Conservation (phyloP, 257 asterid species). For the Handroanthus guayacan region DNA sequence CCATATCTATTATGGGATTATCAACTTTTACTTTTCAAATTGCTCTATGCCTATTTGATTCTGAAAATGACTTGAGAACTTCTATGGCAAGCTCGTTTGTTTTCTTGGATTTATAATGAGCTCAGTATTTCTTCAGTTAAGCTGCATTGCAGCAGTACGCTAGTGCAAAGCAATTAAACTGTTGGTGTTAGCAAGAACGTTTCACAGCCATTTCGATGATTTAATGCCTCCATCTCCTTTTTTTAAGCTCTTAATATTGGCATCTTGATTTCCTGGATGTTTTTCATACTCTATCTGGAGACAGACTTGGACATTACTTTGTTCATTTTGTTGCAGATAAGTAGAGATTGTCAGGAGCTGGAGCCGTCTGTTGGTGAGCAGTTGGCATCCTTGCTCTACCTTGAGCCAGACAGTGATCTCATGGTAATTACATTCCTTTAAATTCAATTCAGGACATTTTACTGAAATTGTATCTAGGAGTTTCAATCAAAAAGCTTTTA, state of each 20-base stretch:
- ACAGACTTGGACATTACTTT: constrained; percentile 17
- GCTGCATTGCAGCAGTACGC: neutral
- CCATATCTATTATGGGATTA: constrained; percentile 12
- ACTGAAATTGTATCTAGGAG: constrained; percentile 11
- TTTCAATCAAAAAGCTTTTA: neutral
- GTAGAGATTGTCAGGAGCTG: constrained; percentile 94
- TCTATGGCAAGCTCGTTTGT: neutral
- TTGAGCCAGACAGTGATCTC: constrained; percentile 93
- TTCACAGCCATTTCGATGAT: neutral
- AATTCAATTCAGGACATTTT: constrained; percentile 21
- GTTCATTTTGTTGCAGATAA: constrained; percentile 69
- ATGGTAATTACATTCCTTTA: constrained; percentile 59
- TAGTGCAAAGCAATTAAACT: neutral
- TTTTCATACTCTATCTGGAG: neutral
- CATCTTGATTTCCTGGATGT: neutral
- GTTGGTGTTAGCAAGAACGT: neutral
- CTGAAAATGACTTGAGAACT: neutral
- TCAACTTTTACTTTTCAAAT: constrained; percentile 8
- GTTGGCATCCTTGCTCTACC: constrained; percentile 84
- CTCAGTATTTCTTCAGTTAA: neutral
- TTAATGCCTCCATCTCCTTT: neutral
- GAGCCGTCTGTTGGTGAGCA: constrained; percentile 92
- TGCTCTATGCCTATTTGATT: neutral
- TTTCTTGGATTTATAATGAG: neutral
- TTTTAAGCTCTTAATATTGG: neutral